Evolutionary conservation across 345 rosid species (phyloP).

Genomic region (Corymbia maculata): DNA sequence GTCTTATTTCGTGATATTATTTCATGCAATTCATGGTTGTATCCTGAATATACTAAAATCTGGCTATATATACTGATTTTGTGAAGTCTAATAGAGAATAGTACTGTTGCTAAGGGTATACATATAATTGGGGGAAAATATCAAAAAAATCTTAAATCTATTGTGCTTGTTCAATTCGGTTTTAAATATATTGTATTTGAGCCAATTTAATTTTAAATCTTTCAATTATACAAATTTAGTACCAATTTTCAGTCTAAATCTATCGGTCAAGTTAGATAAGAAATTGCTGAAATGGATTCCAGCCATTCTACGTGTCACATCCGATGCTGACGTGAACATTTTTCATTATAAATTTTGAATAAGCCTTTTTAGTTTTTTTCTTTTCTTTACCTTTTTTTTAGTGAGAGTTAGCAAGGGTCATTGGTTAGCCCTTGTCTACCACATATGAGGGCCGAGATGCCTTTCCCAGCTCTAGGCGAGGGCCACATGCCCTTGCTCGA

Average conservation of each 20-base stretch:
- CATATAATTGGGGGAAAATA: neutral
- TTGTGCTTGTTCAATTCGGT: accelerated
- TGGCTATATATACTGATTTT: neutral
- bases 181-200: too few relatives aligned
- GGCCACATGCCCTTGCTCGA: too few relatives aligned
- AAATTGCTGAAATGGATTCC: accelerated
- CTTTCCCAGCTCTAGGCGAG: too few relatives aligned
- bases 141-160: too few relatives aligned
- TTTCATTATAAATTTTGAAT: too few relatives aligned
- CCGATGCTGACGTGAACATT: accelerated
- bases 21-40: neutral
- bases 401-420: neutral
- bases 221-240: too few relatives aligned
- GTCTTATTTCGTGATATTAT: neutral
- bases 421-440: neutral
- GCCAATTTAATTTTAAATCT: too few relatives aligned
- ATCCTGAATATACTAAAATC: neutral
- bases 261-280: accelerated
- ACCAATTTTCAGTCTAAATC: too few relatives aligned
- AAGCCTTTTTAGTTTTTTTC: too few relatives aligned
- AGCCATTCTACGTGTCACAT: accelerated
- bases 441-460: neutral
- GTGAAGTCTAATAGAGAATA: neutral
- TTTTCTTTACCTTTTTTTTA: too few relatives aligned
- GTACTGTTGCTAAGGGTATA: neutral